A percentile compares a stretch with the other conserved stretches of the same genome.
These are phyloP conservation scores for Trichocladium uniseriatum DNA, from an alignment of 495 filamentous ascomycete species.

Conservation along the genomic window DNA sequence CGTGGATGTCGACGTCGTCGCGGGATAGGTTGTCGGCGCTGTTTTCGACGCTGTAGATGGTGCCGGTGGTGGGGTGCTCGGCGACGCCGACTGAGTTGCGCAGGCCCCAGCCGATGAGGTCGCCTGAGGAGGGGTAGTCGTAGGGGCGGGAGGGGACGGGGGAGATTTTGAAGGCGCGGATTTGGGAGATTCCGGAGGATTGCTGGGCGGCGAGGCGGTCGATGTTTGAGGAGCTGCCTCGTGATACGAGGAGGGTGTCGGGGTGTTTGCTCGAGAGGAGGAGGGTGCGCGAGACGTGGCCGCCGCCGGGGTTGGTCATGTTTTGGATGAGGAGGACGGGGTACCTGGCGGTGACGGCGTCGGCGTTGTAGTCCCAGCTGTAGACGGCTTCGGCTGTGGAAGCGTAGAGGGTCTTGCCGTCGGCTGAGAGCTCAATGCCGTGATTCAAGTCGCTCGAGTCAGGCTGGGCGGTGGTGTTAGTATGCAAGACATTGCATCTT, in stretches of 20 bases:
- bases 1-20: conserved; percentile 48
- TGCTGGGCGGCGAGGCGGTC: conserved; percentile 41
- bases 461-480: not conserved
- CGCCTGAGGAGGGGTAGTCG: conserved; percentile 39
- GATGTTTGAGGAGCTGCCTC: conserved; percentile 53
- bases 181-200: conserved; percentile 48
- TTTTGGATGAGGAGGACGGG: conserved; percentile 42
- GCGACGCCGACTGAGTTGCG: conserved; percentile 62
- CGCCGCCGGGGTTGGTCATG: conserved; percentile 44
- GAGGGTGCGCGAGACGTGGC: conserved; percentile 56
- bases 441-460: conserved; percentile 39
- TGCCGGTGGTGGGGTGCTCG: conserved; percentile 42
- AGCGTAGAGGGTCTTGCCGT: conserved; percentile 56
- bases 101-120: conserved; percentile 59
- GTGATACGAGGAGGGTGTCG: conserved; percentile 48
- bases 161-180: conserved; percentile 56
- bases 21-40: conserved; percentile 55
- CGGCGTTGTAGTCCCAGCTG: conserved; percentile 52
- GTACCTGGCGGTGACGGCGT: conserved; percentile 30
- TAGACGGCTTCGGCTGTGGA: conserved; percentile 48
- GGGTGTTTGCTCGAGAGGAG: conserved; percentile 42
- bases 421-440: conserved; percentile 53
- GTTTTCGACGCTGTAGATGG: conserved; percentile 65
- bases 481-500: too few relatives aligned
- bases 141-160: conserved; percentile 29